Evolutionary conservation across 1,284 basidiomycete species (phyloP), one percentile per base, ranked within the genome.

Genomic region (Malassezia restricta): DNA sequence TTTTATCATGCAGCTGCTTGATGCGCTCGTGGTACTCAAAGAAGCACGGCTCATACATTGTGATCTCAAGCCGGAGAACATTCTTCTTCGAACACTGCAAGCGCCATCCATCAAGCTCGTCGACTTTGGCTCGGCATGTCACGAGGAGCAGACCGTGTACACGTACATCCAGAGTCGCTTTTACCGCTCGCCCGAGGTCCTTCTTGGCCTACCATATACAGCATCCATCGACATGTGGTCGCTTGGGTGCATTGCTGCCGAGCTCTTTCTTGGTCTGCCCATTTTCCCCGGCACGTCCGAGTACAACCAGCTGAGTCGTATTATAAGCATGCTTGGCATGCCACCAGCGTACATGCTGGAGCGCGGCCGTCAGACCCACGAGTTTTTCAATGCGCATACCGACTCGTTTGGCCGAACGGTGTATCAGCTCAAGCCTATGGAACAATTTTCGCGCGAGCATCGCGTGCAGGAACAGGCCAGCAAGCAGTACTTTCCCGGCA

Each of bases 151-250:
- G 76, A 99, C 92, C 5, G 91, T 98, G 41, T 98, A 98, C 74
- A 98, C 94, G 2, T 99, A 99, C 76, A 98, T 99, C 73, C 92
- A 98, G 74, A 95, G 91, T 8, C 82, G 92, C 44, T 98, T 98
- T 77, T 99, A 99, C 74, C 86, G 94, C 38, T 94, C 88, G 4
- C 94, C 92, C 5, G 94, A 99, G 76, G 94, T 99, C 27, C 79
- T 99, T 12, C 79, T 99, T 20, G 91, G 91, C 20, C 81, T 96
- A 70, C 84, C 91, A 4, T 98, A 99, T 75, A 91, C 85, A 31
- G 83, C 89, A 12, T 80, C 88, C 17, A 92, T 92, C 74, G 89
- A 92, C 74, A 89, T 92, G 86, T 92, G 88, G 88, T 88, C 86
- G 27, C 75, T 92, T 51, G 89, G 88, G 2, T 91, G 88, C 66